Evolutionary conservation across 371 early-diverging fungal genomes (phyloP).

Genomic region (Actinomortierella wolfii): DNA sequence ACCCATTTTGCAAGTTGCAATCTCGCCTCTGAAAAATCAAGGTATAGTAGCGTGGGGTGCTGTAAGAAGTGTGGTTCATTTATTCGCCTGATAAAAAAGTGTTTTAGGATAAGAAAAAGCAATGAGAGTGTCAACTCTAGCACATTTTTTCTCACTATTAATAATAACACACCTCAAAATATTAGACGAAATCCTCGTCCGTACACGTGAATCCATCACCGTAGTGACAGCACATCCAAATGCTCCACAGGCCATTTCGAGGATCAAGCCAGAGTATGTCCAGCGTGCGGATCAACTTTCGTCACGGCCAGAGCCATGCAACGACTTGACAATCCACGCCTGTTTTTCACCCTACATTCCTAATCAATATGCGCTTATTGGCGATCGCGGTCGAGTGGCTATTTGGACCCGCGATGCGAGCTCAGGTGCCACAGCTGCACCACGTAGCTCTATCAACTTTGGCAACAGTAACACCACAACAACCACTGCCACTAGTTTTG

Average conservation of each 20-base stretch:
- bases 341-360: conserved; percentile 27
- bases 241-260: conserved; percentile 19
- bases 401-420: conserved; percentile 15
- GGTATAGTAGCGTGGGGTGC: no score
- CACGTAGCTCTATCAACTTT: no score
- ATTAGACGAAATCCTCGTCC: conserved; percentile 29
- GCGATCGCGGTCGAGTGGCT: conserved; percentile 26
- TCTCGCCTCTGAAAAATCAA: conserved; percentile 7
- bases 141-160: not conserved
- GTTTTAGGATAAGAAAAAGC: no score
- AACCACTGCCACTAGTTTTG: no score
- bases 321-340: conserved; percentile 29
- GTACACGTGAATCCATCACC: conserved; percentile 22
- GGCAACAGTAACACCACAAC: no score
- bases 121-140: no score
- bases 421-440: no score
- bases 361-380: conserved; percentile 29
- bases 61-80: no score
- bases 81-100: no score
- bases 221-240: conserved; percentile 11
- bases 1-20: conserved; percentile 24
- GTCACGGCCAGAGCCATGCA: conserved; percentile 7
- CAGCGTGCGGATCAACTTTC: conserved; percentile 13
- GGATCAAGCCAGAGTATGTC: conserved; percentile 18
- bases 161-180: no score